These are phyloP conservation scores for Azolla pinnata DNA, from an alignment of 75 land plant genomes.

Conservation along the genomic window DNA sequence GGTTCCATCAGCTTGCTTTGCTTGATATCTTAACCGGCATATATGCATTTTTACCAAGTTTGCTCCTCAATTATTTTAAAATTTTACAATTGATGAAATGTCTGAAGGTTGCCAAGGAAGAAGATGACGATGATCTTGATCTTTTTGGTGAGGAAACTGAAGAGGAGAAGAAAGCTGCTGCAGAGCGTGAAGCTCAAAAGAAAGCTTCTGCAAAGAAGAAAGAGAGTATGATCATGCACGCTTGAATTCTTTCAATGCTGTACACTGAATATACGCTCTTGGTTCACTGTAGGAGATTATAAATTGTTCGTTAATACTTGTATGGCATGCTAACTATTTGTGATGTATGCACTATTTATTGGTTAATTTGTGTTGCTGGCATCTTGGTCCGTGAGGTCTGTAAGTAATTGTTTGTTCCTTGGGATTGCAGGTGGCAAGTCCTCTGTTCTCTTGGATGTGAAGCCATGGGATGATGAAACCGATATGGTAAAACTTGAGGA, in stretches of 20 bases:
- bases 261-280: background rate
- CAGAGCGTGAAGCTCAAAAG: slow-evolving; percentile 63
- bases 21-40: no score
- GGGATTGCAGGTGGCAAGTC: slow-evolving; percentile 69
- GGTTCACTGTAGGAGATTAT: background rate
- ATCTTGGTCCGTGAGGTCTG: slow-evolving; percentile 2
- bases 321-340: background rate
- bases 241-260: background rate
- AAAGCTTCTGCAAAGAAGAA: slow-evolving; percentile 69
- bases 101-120: no score
- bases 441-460: slow-evolving; percentile 82
- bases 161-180: slow-evolving; percentile 92
- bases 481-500: slow-evolving; percentile 94
- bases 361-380: background rate
- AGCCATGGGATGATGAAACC: slow-evolving; percentile 99
- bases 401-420: no score
- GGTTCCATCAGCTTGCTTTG: no score
- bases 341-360: background rate
- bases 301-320: background rate
- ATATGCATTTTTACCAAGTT: no score
- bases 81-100: no score
- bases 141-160: slow-evolving; percentile 98
- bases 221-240: slow-evolving; percentile 42
- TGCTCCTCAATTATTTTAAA: no score
- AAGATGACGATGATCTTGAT: slow-evolving; percentile 89